phyloP scores from a whole-genome alignment of 805 yeast genomes.

The Candida stauntonica region DNA sequence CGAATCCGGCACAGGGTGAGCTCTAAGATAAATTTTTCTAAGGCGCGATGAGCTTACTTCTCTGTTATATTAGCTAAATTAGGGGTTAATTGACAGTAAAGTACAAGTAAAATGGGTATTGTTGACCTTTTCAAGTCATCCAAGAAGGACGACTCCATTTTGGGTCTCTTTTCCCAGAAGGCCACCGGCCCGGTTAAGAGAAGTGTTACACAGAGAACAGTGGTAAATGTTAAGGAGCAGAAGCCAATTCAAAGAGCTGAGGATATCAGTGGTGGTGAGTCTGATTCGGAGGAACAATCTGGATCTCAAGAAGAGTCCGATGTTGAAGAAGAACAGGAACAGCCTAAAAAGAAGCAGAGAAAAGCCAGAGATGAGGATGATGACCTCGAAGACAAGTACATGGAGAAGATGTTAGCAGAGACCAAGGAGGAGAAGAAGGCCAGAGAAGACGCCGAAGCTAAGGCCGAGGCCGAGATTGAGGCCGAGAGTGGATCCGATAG shows the following conservation, averaged over 20 bases:
- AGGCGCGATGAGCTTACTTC: conserved; percentile 18
- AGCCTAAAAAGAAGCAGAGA: conserved; percentile 23
- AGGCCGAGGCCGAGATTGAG: conserved; percentile 24
- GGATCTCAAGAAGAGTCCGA: conserved; percentile 20
- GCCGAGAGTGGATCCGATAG: conserved; percentile 22
- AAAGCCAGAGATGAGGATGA: conserved; percentile 26
- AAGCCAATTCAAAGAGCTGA: conserved; percentile 19
- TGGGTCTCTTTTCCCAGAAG: conserved; percentile 33
- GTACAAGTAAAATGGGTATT: conserved; percentile 32
- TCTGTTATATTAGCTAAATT: too few relatives aligned
- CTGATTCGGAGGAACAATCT: conserved; percentile 15
- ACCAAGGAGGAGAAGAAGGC: conserved; percentile 28
- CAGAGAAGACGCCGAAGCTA: conserved; percentile 28
- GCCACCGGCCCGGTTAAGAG: conserved; percentile 47
- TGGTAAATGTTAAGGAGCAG: conserved; percentile 19
- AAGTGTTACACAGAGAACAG: conserved; percentile 32
- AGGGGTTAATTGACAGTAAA: too few relatives aligned
- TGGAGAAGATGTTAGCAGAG: conserved; percentile 42
- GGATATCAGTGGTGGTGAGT: conserved; percentile 21
- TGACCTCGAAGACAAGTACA: conserved; percentile 53
- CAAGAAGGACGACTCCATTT: conserved; percentile 30
- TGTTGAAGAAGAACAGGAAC: conserved; percentile 21
- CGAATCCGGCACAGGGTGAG: conserved; percentile 5
- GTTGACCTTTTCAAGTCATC: conserved; percentile 30
- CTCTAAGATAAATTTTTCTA: conserved; percentile 12